Base-by-base conservation (phyloP, 208 protist genomes). In the Leishmania mexicana region DNA sequence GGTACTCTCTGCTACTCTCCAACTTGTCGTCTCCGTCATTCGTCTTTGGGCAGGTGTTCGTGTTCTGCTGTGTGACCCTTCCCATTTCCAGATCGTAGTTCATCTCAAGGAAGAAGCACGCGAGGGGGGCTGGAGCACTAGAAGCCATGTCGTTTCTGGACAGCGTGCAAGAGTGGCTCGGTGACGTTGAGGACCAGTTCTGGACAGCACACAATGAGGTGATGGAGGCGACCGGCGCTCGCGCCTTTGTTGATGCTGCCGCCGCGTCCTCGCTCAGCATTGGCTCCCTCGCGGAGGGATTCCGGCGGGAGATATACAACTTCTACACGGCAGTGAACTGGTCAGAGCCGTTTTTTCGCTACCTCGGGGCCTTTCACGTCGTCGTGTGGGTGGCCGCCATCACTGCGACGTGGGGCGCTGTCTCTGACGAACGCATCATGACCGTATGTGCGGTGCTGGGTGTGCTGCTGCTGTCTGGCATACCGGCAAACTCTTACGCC, bases 311-410 rank as follows among this genome's bases (percentile, higher is more conserved):
- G 21, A 76, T 87, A 1, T 24, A 38, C 28, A 51, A 62, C 1
- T 95, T 95, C 75, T 76, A 89, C 24, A 28, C 54, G 4, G 87
- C 92, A 7, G 87, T 96, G 21, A 86, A 95, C 76, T 97, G 93
- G 91, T 86, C 80, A 0, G 92, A 97, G 79, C 93, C 91, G 0
- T 94, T 96, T 79, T 95, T 97, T 47, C 72, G 31, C 13, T 94
- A 88, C 79, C 85, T 97, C 21, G 75, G 72, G 3, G 82, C 54
- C 17, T 94, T 94, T 79, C 94, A 97, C 70, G 15, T 81, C 0
- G 1, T 88, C 8, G 68, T 96, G 17, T 75, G 88, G 78, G 45
- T 84, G 38, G 19, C 53, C n/a, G 80, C 86, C 3, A 2, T 90
- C 21, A 60, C 81, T 40, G n/a, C 75, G 28, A 92, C 81, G 0